Percentiles rank a stretch among this genome's conserved stretches.
phyloP scores from a whole-genome alignment of 306 rosid genomes.

The Prunus campanulata region DNA sequence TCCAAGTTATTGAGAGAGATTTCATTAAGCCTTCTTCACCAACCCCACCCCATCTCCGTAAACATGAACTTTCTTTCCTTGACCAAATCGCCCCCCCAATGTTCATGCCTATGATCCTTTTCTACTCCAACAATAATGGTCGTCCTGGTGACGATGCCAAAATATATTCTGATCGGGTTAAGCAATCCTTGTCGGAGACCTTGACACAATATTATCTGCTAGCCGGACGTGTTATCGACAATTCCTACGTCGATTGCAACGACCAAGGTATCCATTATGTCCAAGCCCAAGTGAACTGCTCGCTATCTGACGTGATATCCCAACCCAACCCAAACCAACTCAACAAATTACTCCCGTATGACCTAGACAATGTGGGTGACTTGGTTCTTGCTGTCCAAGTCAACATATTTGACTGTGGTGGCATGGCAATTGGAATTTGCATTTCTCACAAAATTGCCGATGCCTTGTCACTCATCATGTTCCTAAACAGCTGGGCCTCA shows the following conservation, averaged over 20 bases:
- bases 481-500: slow-evolving; percentile 30
- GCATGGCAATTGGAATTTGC: slow-evolving; percentile 24
- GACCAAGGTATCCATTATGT: slow-evolving; percentile 10
- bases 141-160: too few relatives aligned
- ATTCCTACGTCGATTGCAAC: slow-evolving; percentile 10
- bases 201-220: slow-evolving; percentile 22
- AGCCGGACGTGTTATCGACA: slow-evolving; percentile 16
- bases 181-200: slow-evolving; percentile 16
- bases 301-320: background rate
- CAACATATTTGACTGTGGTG: slow-evolving; percentile 31
- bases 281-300: slow-evolving; percentile 12
- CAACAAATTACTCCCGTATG: slow-evolving; percentile 19
- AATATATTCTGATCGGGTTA: background rate
- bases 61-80: slow-evolving; percentile 23
- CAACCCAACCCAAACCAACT: slow-evolving; percentile 11
- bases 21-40: slow-evolving; percentile 20
- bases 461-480: slow-evolving; percentile 24
- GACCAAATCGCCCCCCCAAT: slow-evolving; percentile 22
- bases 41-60: slow-evolving; percentile 28
- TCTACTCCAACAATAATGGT: background rate
- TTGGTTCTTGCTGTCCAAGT: slow-evolving; percentile 16
- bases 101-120: slow-evolving; percentile 26
- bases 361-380: slow-evolving; percentile 2
- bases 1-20: background rate
- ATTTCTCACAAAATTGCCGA: slow-evolving; percentile 36